A percentile compares a stretch with the other conserved stretches of the same genome.
Evolutionary conservation across 768 basidiomycete species (phyloP).

Genomic region (Panellus pusillus): DNA sequence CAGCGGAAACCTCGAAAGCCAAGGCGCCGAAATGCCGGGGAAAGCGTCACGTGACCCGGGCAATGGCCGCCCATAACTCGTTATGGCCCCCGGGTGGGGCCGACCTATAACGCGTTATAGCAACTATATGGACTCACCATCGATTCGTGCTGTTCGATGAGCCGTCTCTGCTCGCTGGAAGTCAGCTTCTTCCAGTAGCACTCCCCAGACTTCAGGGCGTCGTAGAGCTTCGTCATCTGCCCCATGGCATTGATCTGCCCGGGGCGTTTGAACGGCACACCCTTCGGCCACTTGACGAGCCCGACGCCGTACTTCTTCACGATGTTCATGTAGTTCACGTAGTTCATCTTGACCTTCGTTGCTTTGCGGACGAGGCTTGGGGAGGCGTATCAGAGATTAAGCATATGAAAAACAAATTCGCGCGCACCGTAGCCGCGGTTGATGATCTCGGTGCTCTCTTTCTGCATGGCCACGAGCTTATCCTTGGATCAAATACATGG

Average conservation of each 20-base stretch:
- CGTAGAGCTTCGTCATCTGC: neutral
- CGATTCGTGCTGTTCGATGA: neutral
- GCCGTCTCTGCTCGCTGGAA: neutral
- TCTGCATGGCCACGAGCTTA: neutral
- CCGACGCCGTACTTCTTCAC: slow-evolving; percentile 15
- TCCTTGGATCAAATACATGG: no score
- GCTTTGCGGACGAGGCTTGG: slow-evolving; percentile 1
- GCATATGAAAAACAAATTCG: no score
- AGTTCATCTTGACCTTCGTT: slow-evolving; percentile 16
- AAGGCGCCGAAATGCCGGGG: no score
- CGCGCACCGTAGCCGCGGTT: slow-evolving; percentile 3
- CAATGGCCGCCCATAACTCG: no score
- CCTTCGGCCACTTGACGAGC: slow-evolving; percentile 19
- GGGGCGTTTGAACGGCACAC: slow-evolving; percentile 10
- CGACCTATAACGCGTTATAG: no score
- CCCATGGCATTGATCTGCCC: neutral
- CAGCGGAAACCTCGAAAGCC: no score
- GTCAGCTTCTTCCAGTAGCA: neutral
- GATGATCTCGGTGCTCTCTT: slow-evolving; percentile 7
- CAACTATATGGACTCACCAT: no score
- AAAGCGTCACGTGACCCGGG: no score
- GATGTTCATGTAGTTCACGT: slow-evolving; percentile 18
- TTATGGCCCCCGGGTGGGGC: no score
- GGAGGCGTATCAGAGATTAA: neutral
- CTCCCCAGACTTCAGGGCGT: neutral